phyloP scores from a whole-genome alignment of 2,329 filamentous ascomycete species.

The Cordyceps militaris region DNA sequence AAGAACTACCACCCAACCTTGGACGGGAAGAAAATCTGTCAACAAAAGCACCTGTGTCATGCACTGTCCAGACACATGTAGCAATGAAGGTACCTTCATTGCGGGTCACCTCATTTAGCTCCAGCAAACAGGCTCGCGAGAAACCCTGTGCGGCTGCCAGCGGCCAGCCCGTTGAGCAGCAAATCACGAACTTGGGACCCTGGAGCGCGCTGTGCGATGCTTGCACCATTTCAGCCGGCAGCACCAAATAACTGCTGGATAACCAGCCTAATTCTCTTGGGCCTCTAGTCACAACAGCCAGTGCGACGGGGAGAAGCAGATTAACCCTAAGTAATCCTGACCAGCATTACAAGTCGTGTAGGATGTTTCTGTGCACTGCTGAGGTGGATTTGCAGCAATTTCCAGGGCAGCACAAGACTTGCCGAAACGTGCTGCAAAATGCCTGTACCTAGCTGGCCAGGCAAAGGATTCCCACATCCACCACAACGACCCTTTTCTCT shows the following conservation, averaged over 20 bases:
- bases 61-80: neutral
- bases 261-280: neutral
- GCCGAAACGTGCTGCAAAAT: neutral
- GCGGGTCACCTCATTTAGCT: slow-evolving; percentile 3
- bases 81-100: neutral
- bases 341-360: too few relatives aligned
- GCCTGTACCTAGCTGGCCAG: neutral
- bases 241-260: neutral
- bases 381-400: neutral
- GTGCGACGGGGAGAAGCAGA: neutral
- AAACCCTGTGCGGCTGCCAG: neutral
- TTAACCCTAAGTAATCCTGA: neutral
- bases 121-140: neutral
- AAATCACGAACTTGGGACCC: neutral
- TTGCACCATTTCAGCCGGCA: neutral
- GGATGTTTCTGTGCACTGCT: neutral
- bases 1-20: too few relatives aligned
- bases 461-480: neutral
- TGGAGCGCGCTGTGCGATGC: neutral
- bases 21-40: neutral
- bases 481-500: too few relatives aligned
- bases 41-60: neutral
- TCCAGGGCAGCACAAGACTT: neutral
- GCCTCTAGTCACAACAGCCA: neutral
- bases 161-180: neutral